Conservation (phyloP, 306 rosid species). For the Fragaria nilgerrensis region DNA sequence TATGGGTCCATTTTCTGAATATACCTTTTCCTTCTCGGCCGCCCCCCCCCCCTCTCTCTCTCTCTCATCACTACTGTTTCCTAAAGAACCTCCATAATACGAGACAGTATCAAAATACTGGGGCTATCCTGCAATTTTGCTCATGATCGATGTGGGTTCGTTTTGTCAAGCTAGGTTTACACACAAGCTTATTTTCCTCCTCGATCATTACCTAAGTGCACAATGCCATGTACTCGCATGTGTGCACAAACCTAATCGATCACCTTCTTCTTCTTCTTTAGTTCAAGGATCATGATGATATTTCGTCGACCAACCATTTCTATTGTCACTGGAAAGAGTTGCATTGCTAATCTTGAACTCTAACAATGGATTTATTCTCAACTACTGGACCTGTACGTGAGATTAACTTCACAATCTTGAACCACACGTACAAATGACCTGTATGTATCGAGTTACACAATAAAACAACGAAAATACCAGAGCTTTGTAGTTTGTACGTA, state of each 20-base stretch:
- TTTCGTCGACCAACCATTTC: no score
- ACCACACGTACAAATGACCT: background rate
- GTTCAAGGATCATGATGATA: background rate
- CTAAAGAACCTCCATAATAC: background rate
- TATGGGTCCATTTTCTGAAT: background rate
- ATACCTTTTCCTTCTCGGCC: background rate
- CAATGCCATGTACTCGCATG: background rate
- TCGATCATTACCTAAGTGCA: background rate
- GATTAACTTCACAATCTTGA: background rate
- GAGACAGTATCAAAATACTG: slow-evolving; percentile 1
- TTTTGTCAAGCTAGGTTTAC: background rate
- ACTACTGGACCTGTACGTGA: background rate
- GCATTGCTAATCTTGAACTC: background rate
- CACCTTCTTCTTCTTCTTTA: background rate
- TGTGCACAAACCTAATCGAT: background rate
- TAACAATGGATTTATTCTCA: background rate
- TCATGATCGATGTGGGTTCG: background rate
- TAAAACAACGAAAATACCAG: background rate
- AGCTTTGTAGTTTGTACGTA: background rate
- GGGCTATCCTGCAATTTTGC: background rate
- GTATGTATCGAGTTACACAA: background rate
- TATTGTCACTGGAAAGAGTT: background rate
- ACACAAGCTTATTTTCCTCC: background rate
- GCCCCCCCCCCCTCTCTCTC: background rate
- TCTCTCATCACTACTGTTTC: background rate